Base-by-base conservation (phyloP, 768 basidiomycete genomes). In the Dacryopinax spathularia region DNA sequence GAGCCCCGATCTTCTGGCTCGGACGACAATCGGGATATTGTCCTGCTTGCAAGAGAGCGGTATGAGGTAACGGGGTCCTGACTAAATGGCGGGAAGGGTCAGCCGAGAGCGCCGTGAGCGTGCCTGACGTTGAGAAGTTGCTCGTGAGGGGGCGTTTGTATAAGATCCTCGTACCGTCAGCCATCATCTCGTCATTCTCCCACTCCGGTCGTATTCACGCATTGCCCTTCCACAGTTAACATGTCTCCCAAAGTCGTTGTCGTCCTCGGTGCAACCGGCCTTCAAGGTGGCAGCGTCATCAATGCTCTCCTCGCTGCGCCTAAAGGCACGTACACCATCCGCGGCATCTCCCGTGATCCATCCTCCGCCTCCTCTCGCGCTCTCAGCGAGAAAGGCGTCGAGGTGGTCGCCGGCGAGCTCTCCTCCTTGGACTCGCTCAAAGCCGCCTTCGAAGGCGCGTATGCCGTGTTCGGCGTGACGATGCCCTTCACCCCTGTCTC, bases 211-310 rank as follows among this genome's bases (percentile, higher is more conserved):
- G n/a, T n/a, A n/a, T 56, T 3, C 48, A 56, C 22, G 7, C 5
- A 10, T 18, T 56, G 25, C 10, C 3, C 12, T 15, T 56, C 5
- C 3, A 25, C 25, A n/a, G 15, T 29, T 56, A 29, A 56, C 25
- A 56, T 56, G 48, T 56, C 48, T 29, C 9, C 25, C 5, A 56
- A 56, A 29, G 3, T 56, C 48, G 48, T 56, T 6, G 48, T 63
- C 48, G 61, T 66, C 66, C 66, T 66, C 31, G 66, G 66, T 22
- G 62, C 64, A 0, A 65, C 66, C n/a, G 66, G 68, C 18, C 41
- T 33, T 33, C 66, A 66, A 62, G 68, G 68, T 34, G 68, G 68
- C 1, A 60, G 44, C 36, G 65, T 65, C 60, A 56, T 68, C 63
- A 33, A 59, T 7, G 62, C 62, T 60, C 62, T 68, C 31, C 27